These are phyloP conservation scores for Petunia hybrid DNA, from an alignment of 305 asterid species.

Conservation along the genomic window DNA sequence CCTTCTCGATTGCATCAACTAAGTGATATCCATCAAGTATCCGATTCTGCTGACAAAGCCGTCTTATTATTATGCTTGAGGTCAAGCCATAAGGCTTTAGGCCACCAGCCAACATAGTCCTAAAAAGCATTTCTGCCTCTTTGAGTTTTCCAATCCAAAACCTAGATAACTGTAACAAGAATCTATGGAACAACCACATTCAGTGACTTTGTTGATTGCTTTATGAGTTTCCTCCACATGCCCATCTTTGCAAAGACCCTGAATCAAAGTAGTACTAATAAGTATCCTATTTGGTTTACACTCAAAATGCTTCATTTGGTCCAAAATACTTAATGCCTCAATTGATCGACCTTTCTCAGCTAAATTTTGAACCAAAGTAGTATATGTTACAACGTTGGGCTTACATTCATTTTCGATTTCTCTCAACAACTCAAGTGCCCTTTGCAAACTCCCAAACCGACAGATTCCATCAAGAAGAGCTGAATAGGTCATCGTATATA, in stretches of 20 bases:
- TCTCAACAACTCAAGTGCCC: slow-evolving; percentile 8
- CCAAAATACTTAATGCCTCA: slow-evolving; percentile 63
- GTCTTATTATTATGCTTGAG: slow-evolving; percentile 32
- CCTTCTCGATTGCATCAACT: slow-evolving; percentile 55
- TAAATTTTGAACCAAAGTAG: too few species aligned
- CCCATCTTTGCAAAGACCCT: slow-evolving; percentile 55
- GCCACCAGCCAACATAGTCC: slow-evolving; percentile 62
- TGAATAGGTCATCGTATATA: slow-evolving; percentile 46
- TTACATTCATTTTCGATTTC: slow-evolving; percentile 57
- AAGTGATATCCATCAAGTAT: slow-evolving; percentile 6
- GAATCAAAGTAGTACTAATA: slow-evolving; percentile 51
- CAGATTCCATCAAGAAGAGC: too few species aligned
- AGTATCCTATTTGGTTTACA: slow-evolving; percentile 35
- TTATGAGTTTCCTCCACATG: too few species aligned
- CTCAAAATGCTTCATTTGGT: slow-evolving; percentile 53
- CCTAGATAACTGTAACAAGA: slow-evolving; percentile 63
- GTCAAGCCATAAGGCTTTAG: slow-evolving; percentile 67
- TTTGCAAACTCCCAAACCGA: too few species aligned
- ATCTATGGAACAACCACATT: slow-evolving; percentile 39
- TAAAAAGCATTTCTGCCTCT: slow-evolving; percentile 61
- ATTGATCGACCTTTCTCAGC: slow-evolving; percentile 8
- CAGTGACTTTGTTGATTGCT: too few species aligned
- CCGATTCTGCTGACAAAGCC: too few species aligned
- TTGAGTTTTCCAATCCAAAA: slow-evolving; percentile 49
- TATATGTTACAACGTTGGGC: slow-evolving; percentile 52